Evolutionary conservation across 1,284 basidiomycete species (phyloP), one percentile per base, ranked within the genome.

Genomic region (Anthracocystis setariae): DNA sequence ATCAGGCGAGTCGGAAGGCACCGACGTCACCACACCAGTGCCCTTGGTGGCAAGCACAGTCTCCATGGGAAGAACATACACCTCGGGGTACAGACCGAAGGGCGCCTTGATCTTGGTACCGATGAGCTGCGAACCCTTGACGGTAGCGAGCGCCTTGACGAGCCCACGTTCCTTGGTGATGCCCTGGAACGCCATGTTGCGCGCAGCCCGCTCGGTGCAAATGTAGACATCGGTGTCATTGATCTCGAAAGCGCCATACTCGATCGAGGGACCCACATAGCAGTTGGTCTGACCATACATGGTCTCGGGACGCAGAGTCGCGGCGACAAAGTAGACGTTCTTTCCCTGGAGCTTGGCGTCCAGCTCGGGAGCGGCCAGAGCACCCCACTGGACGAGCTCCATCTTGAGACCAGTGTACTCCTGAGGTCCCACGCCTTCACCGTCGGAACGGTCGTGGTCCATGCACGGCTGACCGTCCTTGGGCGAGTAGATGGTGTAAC

Each of bases 391-490:
- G 15, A 90, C 85, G 3, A 98, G 92, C 84, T 92, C 89, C 92
- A 98, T 94, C 87, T 97, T 98, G 83, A 98, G 86, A 18, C 87
- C 92, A 15, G 95, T 94, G 85, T 98, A 98, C 83, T 98, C 95
- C 81, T 96, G 94, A 8, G 96, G 95, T 17, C 93, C 93, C 58
- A 96, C 86, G 52, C 91, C 94, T 85, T 99, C 96, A 46, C 96
- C 96, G 71, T 93, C 93, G 57, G 90, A 88, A 69, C 96, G 92
- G 84, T 99, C 96, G 86, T 99, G 96, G 85, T 99, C 96, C 96
- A 99, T 98, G 83, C 96, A 98, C 1, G 96, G 95, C 83, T 98
- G 96, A 9, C 93, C 94, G 80, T 99, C 96, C 84, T 98, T 98
- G n/a, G 93, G 93, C 76, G 92, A 95, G 87, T 96, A 98, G 83